These are phyloP conservation scores for Phaeotremella fagi DNA, from an alignment of 768 basidiomycete species.

Conservation along the genomic window DNA sequence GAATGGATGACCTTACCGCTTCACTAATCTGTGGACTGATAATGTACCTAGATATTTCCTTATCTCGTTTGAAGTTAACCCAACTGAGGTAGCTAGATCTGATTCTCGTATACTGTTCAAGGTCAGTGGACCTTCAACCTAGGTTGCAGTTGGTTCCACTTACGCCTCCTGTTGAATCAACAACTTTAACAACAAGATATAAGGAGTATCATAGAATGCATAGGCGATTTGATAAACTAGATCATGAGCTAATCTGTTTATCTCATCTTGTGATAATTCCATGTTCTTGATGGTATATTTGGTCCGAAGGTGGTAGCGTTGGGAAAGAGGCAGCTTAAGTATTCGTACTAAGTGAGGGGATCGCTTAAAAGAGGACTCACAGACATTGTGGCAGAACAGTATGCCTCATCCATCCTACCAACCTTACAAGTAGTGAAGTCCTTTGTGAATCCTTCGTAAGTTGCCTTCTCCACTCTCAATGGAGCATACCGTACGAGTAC, in stretches of 20 bases:
- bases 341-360: no score
- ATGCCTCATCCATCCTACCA: no score
- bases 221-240: slow-evolving; percentile 90
- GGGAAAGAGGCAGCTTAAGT: no score
- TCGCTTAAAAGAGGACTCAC: no score
- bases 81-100: slow-evolving; percentile 21
- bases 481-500: no score
- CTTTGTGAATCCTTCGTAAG: no score
- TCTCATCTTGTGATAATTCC: slow-evolving; percentile 28
- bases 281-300: slow-evolving; percentile 7
- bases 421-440: no score
- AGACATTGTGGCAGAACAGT: no score
- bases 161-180: slow-evolving; percentile 89
- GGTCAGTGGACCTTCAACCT: background rate
- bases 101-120: slow-evolving; percentile 30
- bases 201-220: slow-evolving; percentile 91
- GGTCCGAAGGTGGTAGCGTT: background rate
- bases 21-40: slow-evolving; percentile 38
- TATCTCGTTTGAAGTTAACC: slow-evolving; percentile 33
- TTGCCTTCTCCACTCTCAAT: no score
- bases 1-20: slow-evolving; percentile 37
- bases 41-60: slow-evolving; percentile 44
- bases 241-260: slow-evolving; percentile 26
- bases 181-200: slow-evolving; percentile 87
- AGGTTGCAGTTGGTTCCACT: slow-evolving; percentile 51